Percentiles rank a stretch among this genome's conserved stretches.
These are phyloP conservation scores for Lepidium sativum DNA, from an alignment of 345 rosid genomes.

Conservation along the genomic window DNA sequence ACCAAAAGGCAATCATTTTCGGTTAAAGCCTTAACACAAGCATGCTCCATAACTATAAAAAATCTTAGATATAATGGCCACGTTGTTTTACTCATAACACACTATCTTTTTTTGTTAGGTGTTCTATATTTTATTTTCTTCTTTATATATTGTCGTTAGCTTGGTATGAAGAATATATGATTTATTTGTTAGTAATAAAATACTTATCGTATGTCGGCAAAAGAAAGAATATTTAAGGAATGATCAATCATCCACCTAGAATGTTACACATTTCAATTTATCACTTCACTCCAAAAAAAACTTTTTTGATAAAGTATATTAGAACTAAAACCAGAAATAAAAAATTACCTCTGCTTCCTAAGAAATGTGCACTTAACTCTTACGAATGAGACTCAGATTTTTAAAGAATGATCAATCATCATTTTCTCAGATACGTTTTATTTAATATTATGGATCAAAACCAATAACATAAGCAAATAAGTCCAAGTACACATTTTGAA, in stretches of 20 bases:
- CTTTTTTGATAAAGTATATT: too few species aligned
- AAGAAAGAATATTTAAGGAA: neutral
- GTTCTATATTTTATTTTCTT: neutral
- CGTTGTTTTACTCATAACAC: neutral
- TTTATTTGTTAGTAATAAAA: neutral
- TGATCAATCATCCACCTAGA: neutral
- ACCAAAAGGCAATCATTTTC: neutral
- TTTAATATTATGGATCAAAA: too few species aligned
- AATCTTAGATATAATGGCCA: slow-evolving; percentile 9
- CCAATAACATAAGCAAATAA: too few species aligned
- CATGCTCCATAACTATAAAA: slow-evolving; percentile 10
- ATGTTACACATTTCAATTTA: neutral
- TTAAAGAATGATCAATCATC: too few species aligned
- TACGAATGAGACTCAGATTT: too few species aligned
- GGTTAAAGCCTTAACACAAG: neutral
- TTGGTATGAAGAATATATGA: neutral
- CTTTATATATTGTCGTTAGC: neutral
- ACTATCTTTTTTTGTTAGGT: neutral
- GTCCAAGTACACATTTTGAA: too few species aligned
- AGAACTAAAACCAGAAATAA: too few species aligned
- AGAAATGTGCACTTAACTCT: too few species aligned
- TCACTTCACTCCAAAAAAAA: neutral
- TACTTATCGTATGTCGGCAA: neutral
- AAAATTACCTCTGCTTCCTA: too few species aligned
- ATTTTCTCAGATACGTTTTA: too few species aligned